These are phyloP conservation scores for Lagenaria siceraria DNA, from an alignment of 306 rosid genomes.

Conservation along the genomic window DNA sequence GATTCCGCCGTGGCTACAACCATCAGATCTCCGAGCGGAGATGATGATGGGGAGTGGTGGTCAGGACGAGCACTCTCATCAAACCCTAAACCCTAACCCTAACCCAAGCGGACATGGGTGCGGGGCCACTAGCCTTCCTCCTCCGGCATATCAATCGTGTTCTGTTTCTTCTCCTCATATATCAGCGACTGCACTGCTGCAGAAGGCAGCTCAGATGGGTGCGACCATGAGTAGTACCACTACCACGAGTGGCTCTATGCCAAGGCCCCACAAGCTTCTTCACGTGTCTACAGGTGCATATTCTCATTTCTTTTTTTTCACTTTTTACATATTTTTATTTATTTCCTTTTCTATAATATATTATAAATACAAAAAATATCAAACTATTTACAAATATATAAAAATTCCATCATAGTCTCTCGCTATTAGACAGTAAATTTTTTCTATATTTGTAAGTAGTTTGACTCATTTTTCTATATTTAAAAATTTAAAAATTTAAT, in stretches of 20 bases:
- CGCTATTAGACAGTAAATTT: too few relatives aligned
- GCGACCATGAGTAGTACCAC: constrained; percentile 44
- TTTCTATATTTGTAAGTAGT: too few relatives aligned
- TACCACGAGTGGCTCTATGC: not conserved
- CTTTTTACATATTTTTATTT: not conserved
- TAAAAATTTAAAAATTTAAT: too few relatives aligned
- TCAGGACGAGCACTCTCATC: not conserved
- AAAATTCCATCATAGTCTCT: too few relatives aligned
- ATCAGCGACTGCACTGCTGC: constrained; percentile 95
- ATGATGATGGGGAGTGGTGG: not conserved
- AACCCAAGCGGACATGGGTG: not conserved
- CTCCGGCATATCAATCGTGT: constrained; percentile 31
- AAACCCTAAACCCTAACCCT: constrained; percentile 42
- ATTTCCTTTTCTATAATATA: too few relatives aligned
- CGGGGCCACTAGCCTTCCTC: constrained; percentile 14
- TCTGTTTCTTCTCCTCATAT: constrained; percentile 45
- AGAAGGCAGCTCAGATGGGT: constrained; percentile 96
- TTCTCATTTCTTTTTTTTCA: not conserved
- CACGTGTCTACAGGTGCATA: constrained; percentile 35
- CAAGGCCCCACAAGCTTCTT: constrained; percentile 35
- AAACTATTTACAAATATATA: too few relatives aligned
- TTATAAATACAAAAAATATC: too few relatives aligned
- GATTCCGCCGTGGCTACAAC: constrained; percentile 53
- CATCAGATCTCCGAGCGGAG: constrained; percentile 2
- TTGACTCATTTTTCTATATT: too few relatives aligned